Conservation (phyloP, 2,329 filamentous ascomycete genomes). For the Purpureocillium lavendulum region DNA sequence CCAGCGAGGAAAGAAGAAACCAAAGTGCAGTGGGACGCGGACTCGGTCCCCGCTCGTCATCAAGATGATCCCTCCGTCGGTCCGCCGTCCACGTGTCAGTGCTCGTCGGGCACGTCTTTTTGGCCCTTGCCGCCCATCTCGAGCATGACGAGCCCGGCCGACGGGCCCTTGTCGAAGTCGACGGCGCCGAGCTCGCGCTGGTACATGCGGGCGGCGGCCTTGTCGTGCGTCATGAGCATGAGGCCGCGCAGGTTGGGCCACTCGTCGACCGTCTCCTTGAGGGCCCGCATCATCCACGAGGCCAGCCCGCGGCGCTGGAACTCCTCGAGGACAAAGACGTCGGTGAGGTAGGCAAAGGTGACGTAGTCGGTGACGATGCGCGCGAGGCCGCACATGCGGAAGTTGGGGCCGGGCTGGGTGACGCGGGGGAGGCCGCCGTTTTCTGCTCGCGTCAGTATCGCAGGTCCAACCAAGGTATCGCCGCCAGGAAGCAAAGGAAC, state of each 20-base stretch:
- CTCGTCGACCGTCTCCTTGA: conserved; percentile 45
- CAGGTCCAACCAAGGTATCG: too few relatives aligned
- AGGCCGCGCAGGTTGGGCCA: conserved; percentile 53
- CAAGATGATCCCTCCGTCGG: too few relatives aligned
- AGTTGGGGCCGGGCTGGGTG: conserved; percentile 17
- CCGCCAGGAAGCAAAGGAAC: too few relatives aligned
- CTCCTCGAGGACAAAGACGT: conserved; percentile 55
- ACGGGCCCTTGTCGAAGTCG: conserved; percentile 33
- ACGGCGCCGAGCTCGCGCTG: conserved; percentile 35
- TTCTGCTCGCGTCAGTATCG: too few relatives aligned
- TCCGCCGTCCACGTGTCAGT: too few relatives aligned
- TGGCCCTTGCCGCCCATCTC: conserved; percentile 29
- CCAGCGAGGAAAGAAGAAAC: too few relatives aligned
- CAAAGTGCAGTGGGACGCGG: too few relatives aligned
- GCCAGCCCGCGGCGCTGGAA: conserved; percentile 56
- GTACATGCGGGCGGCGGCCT: conserved; percentile 35
- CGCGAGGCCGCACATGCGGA: conserved; percentile 30
- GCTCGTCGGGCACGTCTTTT: conserved; percentile 20
- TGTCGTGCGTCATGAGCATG: conserved; percentile 43
- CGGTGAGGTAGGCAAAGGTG: conserved; percentile 59
- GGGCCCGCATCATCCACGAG: conserved; percentile 53
- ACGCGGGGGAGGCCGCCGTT: conserved; percentile 20
- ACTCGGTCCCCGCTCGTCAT: too few relatives aligned
- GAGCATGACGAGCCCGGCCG: conserved; percentile 29
- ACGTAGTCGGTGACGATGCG: conserved; percentile 62